phyloP scores from a whole-genome alignment of 2,329 filamentous ascomycete species.

The Fusarium setosum region DNA sequence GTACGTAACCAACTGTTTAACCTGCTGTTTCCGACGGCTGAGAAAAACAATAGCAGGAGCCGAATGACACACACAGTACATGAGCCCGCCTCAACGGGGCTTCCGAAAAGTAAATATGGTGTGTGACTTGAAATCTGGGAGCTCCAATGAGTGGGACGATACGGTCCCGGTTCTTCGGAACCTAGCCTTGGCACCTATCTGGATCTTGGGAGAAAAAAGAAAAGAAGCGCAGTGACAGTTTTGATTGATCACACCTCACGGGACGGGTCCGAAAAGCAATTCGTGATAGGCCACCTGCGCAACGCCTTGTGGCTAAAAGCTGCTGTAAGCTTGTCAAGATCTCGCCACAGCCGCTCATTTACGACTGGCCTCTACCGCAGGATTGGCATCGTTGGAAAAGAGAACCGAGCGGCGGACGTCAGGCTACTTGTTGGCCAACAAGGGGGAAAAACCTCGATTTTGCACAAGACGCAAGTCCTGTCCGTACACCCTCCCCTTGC shows the following conservation, averaged over 20 bases:
- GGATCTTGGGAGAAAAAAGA: not conserved
- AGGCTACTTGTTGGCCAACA: not conserved
- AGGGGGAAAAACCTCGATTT: not conserved
- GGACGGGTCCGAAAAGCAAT: not conserved
- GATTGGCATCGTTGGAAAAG: not conserved
- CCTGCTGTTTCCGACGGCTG: slow-evolving; percentile 21
- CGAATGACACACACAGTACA: not conserved
- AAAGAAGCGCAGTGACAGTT: not conserved
- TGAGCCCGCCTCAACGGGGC: not conserved
- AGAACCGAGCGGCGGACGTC: not conserved
- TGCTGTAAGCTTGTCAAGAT: not conserved
- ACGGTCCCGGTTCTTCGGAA: slow-evolving; percentile 22
- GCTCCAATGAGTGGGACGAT: slow-evolving; percentile 8
- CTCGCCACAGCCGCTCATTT: slow-evolving; percentile 7
- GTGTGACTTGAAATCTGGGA: not conserved
- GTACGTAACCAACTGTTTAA: not conserved
- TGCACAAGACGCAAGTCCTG: too few relatives aligned
- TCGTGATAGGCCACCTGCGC: not conserved
- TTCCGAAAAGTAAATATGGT: slow-evolving; percentile 21
- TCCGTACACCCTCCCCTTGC: not conserved
- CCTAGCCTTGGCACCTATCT: slow-evolving; percentile 9
- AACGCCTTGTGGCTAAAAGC: slow-evolving; percentile 1
- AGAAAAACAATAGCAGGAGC: not conserved
- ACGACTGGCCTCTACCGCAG: not conserved
- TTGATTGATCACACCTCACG: slow-evolving; percentile 20